These are phyloP conservation scores for Ceriops decandra DNA, from an alignment of 345 rosid genomes.

Conservation along the genomic window DNA sequence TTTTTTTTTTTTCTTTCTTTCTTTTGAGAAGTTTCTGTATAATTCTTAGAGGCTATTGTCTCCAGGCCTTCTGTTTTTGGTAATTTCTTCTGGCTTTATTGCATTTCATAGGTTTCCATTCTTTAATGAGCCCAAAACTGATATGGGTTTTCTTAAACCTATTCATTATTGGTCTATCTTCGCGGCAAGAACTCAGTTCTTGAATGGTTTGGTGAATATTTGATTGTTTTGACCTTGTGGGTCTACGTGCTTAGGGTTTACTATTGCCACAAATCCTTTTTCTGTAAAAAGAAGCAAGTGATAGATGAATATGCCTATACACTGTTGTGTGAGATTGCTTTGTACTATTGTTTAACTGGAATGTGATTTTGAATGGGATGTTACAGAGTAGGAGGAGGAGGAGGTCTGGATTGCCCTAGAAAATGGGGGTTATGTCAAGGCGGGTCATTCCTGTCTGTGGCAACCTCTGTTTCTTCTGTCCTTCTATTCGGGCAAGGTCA, in stretches of 20 bases:
- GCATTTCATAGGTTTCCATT: background rate
- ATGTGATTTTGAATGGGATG: constrained; percentile 10
- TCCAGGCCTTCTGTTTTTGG: background rate
- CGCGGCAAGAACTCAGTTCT: background rate
- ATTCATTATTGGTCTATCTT: background rate
- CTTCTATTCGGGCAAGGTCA: constrained; percentile 88
- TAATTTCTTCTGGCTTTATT: constrained; percentile 6
- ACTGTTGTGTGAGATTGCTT: background rate
- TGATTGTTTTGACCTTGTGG: constrained; percentile 5
- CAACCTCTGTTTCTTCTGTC: constrained; percentile 92
- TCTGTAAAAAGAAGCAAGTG: background rate
- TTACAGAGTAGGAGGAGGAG: constrained; percentile 10
- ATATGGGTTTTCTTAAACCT: background rate
- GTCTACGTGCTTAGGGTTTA: constrained; percentile 11
- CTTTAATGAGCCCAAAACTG: background rate
- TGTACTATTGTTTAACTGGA: constrained; percentile 1
- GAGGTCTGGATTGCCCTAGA: constrained; percentile 22
- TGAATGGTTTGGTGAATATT: constrained; percentile 4
- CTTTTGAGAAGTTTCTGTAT: background rate
- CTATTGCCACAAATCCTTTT: background rate
- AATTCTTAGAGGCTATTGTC: background rate
- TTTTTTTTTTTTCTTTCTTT: background rate
- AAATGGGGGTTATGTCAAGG: constrained; percentile 94
- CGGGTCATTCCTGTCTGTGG: constrained; percentile 91
- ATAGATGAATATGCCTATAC: background rate